Evolutionary conservation across 179 eudicot genomes (phyloP), one percentile per base, ranked within the genome.

Genomic region (Actinidia polygama): DNA sequence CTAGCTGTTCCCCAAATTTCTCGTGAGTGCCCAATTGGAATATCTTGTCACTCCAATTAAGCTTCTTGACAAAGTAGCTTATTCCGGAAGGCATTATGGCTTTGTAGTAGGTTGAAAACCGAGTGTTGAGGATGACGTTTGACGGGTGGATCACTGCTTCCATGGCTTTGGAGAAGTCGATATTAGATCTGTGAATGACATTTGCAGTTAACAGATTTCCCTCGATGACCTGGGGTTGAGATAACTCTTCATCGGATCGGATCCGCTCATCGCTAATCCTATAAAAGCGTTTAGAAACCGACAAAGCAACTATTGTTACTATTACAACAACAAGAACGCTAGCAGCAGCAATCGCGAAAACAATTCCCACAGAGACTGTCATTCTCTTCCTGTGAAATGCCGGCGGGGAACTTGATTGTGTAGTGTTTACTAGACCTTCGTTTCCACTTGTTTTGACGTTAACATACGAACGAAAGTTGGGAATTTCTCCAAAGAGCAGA

Each of bases 11-110:
- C 36, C 86, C 87, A 36, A 95, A 93, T 66, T 73, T 88, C 47
- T 91, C 94, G 8, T 83, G 91, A 89, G 77, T 86, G 30, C 89
- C 90, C 79, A 83, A 53, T 75, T 90, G 94, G 82, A 89, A 87
- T 49, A 93, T 85, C 83, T 88, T 91, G 84, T 92, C 94, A 7
- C 91, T 89, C 91, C 94, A 89, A 80, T 92, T 90, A 51, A 96
- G 89, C 76, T 89, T 96, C 91, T 96, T 96, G 80, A 96, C 92
- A 50, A 91, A 92, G 75, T 96, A 96, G 66, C 77, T 87, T 21
- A 80, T 46, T n/a, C 95, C 98, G 4, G 93, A 89, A 36, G 97
- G 96, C 98, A 93, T 96, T 59, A 83, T 83, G 51, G 89, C 94
- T 81, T 92, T 93, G 89, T 93, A 94, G 84, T 92, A 96, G 77